Conservation (phyloP, 176 grass and related monocot genomes). For the Areca catechu region DNA sequence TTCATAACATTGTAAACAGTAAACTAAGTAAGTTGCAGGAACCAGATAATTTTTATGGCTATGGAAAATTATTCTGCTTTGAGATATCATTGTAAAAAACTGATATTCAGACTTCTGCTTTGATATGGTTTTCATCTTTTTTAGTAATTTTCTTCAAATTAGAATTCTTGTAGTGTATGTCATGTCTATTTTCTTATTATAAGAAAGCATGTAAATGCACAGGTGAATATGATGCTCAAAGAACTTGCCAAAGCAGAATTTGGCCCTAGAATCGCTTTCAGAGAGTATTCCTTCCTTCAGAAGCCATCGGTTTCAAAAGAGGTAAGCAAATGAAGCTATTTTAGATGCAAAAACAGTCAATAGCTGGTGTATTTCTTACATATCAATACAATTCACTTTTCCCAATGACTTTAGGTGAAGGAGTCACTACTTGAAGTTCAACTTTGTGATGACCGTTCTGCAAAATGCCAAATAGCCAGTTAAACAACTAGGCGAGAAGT, state of each 20-base stretch:
- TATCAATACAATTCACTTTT: no score
- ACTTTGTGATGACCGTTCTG: conserved; percentile 45
- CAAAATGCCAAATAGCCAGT: conserved; percentile 36
- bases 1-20: no score
- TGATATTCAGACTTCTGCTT: no score
- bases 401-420: conserved; percentile 36
- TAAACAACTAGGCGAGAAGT: conserved; percentile 25
- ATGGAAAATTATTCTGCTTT: no score
- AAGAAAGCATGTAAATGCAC: conserved; percentile 19
- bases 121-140: no score
- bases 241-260: conserved; percentile 66
- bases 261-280: conserved; percentile 68
- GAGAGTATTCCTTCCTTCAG: conserved; percentile 90
- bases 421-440: conserved; percentile 69
- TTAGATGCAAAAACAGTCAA: no score
- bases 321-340: conserved; percentile 19
- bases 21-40: no score
- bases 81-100: no score
- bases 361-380: no score
- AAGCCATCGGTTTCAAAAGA: conserved; percentile 78
- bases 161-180: no score
- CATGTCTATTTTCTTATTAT: background rate
- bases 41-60: no score
- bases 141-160: no score
- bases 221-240: conserved; percentile 92